A percentile compares a stretch with the other conserved stretches of the same genome.
Evolutionary conservation across 2,329 filamentous ascomycete genomes (phyloP).

Genomic region (Alternaria incomplexa): DNA sequence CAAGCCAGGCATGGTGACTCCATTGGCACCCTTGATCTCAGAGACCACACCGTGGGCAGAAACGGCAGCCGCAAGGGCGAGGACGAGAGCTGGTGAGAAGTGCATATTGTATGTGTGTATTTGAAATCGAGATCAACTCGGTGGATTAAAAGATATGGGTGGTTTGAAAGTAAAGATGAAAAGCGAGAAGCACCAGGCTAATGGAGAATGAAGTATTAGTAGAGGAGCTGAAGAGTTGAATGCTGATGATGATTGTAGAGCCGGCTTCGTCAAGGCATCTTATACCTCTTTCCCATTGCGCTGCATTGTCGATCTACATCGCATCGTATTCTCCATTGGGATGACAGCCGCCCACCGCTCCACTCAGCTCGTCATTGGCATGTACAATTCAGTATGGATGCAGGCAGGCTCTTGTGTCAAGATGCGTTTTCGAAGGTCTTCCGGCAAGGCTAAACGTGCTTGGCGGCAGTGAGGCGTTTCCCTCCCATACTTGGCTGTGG

Average conservation of each 20-base stretch:
- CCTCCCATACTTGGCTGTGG: constrained; percentile 22
- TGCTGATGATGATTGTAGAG: constrained; percentile 21
- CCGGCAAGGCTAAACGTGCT: constrained; percentile 22
- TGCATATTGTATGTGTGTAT: constrained; percentile 28
- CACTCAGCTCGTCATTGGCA: constrained; percentile 1
- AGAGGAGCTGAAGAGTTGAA: constrained; percentile 15
- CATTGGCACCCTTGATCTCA: constrained; percentile 64
- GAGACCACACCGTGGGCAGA: constrained; percentile 66
- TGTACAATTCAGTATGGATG: constrained; percentile 10
- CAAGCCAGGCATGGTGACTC: constrained; percentile 67
- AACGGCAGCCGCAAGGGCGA: constrained; percentile 48
- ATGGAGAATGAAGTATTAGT: constrained; percentile 17
- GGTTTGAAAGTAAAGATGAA: constrained; percentile 8
- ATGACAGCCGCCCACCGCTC: constrained; percentile 4
- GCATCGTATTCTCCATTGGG: constrained; percentile 7
- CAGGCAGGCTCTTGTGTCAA: constrained; percentile 24
- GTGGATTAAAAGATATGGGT: not conserved
- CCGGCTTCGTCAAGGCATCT: constrained; percentile 14
- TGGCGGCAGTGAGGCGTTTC: constrained; percentile 31
- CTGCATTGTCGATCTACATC: not conserved
- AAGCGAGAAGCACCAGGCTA: constrained; percentile 29
- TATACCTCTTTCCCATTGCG: constrained; percentile 18
- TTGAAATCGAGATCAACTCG: constrained; percentile 26
- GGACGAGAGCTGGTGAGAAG: constrained; percentile 34
- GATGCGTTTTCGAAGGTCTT: constrained; percentile 8